Conservation (phyloP, 1,139 yeast genomes). For the Yamadazyma membranifaciens region DNA sequence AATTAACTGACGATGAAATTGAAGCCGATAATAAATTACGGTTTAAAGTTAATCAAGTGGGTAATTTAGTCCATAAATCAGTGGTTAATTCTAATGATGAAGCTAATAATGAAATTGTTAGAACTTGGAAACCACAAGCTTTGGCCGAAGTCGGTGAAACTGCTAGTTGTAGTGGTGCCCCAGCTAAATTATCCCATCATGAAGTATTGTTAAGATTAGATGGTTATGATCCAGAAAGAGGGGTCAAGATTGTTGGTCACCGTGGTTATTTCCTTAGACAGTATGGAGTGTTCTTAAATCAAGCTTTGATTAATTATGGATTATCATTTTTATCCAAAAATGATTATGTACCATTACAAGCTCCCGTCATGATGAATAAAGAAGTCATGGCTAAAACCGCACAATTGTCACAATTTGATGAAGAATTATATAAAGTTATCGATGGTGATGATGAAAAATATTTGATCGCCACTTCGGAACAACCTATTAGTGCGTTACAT, state of each 20-base stretch:
- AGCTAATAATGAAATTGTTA: constrained; percentile 83
- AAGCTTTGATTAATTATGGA: constrained; percentile 96
- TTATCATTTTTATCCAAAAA: constrained; percentile 76
- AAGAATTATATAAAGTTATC: constrained; percentile 91
- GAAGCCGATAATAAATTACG: constrained; percentile 75
- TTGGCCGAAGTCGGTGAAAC: constrained; percentile 55
- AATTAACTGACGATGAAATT: constrained; percentile 64
- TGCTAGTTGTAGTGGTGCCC: constrained; percentile 72
- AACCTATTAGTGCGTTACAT: constrained; percentile 98
- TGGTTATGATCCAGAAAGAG: constrained; percentile 99
- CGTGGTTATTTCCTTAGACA: constrained; percentile 96
- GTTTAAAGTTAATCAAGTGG: constrained; percentile 81
- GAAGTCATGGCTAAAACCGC: constrained; percentile 99
- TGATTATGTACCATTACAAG: constrained; percentile 89
- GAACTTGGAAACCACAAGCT: constrained; percentile 78
- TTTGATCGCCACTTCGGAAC: constrained; percentile 97
- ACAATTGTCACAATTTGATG: constrained; percentile 95
- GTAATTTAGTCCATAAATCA: constrained; percentile 89
- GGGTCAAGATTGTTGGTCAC: constrained; percentile 96
- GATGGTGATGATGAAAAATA: constrained; percentile 98
- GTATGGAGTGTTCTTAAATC: constrained; percentile 95
- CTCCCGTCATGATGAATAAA: constrained; percentile 99
- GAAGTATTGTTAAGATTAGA: constrained; percentile 91
- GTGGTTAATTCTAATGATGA: constrained; percentile 89
- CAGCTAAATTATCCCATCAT: constrained; percentile 89